These are phyloP conservation scores for Cicer judaicum DNA, from an alignment of 306 rosid genomes.

Conservation along the genomic window DNA sequence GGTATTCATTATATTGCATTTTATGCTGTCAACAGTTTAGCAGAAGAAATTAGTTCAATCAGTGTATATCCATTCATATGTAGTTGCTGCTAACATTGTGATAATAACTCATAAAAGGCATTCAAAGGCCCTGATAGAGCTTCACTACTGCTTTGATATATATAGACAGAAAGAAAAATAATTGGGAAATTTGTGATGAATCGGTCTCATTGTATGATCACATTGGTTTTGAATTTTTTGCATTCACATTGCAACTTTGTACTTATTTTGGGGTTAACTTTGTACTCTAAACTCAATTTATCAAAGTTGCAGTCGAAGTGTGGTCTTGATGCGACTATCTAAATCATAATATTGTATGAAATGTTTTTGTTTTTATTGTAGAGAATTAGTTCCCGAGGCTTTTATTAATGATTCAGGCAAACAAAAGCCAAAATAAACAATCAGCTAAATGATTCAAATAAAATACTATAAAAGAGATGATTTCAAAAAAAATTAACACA, in stretches of 20 bases:
- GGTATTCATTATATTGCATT: constrained; percentile 50
- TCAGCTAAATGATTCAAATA: background rate
- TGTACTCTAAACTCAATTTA: background rate
- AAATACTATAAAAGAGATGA: background rate
- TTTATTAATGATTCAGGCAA: too few relatives aligned
- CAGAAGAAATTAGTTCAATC: constrained; percentile 48
- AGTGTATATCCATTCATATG: constrained; percentile 51
- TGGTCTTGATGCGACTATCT: background rate
- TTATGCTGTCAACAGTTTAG: constrained; percentile 37
- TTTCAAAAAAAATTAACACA: background rate
- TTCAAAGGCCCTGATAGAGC: constrained; percentile 33
- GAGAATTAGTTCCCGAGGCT: background rate
- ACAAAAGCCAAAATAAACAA: background rate
- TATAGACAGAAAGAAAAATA: background rate
- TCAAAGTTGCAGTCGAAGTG: background rate
- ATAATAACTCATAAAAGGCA: constrained; percentile 39
- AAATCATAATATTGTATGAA: background rate
- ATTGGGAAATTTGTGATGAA: background rate
- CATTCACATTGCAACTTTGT: background rate
- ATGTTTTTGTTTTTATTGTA: too few relatives aligned
- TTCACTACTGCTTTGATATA: background rate
- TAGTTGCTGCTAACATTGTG: constrained; percentile 38
- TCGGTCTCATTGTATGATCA: background rate
- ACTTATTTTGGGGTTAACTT: background rate
- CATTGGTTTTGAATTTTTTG: background rate